phyloP scores from a whole-genome alignment of 352 stramenopile species.

The Pythium pectinolyticum region DNA sequence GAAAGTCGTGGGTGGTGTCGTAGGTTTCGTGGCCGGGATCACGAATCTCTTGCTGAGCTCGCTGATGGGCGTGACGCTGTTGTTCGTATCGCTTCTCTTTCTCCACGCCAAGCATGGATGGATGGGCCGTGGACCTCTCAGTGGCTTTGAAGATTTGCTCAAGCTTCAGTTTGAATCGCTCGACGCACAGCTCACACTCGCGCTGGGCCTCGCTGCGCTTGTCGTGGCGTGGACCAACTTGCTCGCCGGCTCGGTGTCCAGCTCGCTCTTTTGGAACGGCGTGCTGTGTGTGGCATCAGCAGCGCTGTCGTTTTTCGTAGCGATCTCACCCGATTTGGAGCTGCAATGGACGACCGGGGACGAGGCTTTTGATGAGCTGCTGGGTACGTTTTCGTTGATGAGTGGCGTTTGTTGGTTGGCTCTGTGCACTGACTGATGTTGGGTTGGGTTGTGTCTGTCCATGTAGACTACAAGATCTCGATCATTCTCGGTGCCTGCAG shows the following conservation, averaged over 20 bases:
- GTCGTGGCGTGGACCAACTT: conserved; percentile 44
- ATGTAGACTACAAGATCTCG: conserved; percentile 82
- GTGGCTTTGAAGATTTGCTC: conserved; percentile 58
- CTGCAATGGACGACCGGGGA: conserved; percentile 70
- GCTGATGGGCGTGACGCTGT: conserved; percentile 47
- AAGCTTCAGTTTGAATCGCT: conserved; percentile 56
- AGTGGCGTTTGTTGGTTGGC: background rate
- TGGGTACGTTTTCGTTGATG: conserved; percentile 40
- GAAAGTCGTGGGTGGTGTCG: conserved; percentile 34
- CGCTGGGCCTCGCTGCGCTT: conserved; percentile 32
- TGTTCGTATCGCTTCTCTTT: conserved; percentile 79
- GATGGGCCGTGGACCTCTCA: conserved; percentile 45
- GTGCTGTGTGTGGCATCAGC: conserved; percentile 55
- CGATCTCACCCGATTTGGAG: conserved; percentile 52
- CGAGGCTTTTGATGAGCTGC: conserved; percentile 54
- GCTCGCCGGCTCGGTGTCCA: conserved; percentile 39
- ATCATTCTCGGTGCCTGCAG: conserved; percentile 60
- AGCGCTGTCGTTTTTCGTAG: conserved; percentile 59
- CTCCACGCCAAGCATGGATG: conserved; percentile 66
- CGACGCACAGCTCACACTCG: conserved; percentile 51
- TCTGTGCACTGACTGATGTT: background rate
- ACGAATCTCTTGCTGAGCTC: conserved; percentile 51
- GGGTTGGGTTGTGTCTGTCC: background rate
- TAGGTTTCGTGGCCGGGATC: conserved; percentile 29
- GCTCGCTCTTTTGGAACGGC: conserved; percentile 74